phyloP scores from a whole-genome alignment of 768 basidiomycete genomes.

The Imleria badia region DNA sequence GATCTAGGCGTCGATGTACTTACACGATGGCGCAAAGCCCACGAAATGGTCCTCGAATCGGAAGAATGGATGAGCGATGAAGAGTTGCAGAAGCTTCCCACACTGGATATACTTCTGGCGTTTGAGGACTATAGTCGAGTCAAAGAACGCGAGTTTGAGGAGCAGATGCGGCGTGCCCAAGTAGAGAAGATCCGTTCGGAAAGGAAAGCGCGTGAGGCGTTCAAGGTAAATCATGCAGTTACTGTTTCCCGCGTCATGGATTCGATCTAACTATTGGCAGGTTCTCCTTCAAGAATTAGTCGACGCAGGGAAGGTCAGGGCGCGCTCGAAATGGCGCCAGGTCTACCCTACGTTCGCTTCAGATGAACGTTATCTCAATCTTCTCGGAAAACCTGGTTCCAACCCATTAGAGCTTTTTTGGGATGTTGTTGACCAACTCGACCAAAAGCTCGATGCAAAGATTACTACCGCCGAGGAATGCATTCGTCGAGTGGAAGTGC shows the following conservation, averaged over 20 bases:
- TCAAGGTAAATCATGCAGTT: slow-evolving; percentile 55
- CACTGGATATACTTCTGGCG: slow-evolving; percentile 86
- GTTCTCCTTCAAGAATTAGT: slow-evolving; percentile 72
- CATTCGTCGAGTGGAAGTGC: slow-evolving; percentile 43
- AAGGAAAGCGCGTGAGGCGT: slow-evolving; percentile 88
- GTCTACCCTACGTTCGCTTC: slow-evolving; percentile 75
- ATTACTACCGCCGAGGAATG: slow-evolving; percentile 65
- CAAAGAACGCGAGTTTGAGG: slow-evolving; percentile 88
- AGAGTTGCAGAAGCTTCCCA: slow-evolving; percentile 81
- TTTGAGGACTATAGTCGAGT: slow-evolving; percentile 94
- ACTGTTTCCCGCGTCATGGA: neutral
- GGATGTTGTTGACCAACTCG: slow-evolving; percentile 86
- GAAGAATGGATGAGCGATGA: slow-evolving; percentile 75
- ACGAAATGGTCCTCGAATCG: slow-evolving; percentile 71
- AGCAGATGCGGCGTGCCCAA: slow-evolving; percentile 73
- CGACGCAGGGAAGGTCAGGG: slow-evolving; percentile 62
- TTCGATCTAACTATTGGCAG: slow-evolving; percentile 36
- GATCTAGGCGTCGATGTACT: slow-evolving; percentile 86
- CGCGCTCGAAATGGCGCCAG: slow-evolving; percentile 90
- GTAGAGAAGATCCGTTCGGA: slow-evolving; percentile 84
- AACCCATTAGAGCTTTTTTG: slow-evolving; percentile 96
- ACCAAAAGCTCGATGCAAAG: slow-evolving; percentile 81
- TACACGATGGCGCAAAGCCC: slow-evolving; percentile 90
- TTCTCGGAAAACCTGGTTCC: slow-evolving; percentile 92
- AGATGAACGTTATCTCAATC: slow-evolving; percentile 80